These are phyloP conservation scores for Xylaria sp. DNA, from an alignment of 2,329 filamentous ascomycete species.

Conservation along the genomic window DNA sequence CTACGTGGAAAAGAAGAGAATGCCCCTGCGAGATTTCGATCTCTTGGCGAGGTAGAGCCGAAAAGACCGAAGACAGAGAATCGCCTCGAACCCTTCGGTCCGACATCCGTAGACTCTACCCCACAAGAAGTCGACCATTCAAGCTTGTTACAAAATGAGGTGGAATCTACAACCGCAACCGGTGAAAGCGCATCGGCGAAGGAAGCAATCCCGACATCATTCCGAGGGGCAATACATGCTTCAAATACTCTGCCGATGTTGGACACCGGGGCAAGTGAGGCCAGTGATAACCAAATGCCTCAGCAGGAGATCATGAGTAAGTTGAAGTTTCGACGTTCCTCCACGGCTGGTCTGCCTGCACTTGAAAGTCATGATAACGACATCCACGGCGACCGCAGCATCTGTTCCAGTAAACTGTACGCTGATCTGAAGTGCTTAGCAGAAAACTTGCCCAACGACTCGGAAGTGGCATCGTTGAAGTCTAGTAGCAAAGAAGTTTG, in stretches of 20 bases:
- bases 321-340: neutral
- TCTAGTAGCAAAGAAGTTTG: neutral
- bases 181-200: neutral
- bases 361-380: neutral
- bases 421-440: neutral
- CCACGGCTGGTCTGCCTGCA: neutral
- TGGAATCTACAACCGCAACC: neutral
- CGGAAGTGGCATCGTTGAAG: neutral
- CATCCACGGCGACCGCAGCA: neutral
- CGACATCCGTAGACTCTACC: constrained; percentile 1
- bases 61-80: neutral
- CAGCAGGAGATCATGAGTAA: constrained; percentile 13
- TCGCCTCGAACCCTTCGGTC: neutral
- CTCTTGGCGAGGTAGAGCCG: neutral
- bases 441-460: neutral
- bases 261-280: constrained; percentile 1
- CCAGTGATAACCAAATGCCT: neutral
- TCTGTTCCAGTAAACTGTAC: neutral
- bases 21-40: neutral
- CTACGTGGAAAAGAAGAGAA: constrained; percentile 8
- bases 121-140: constrained; percentile 8
- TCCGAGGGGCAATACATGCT: too few relatives aligned
- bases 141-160: neutral
- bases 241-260: neutral
- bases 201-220: neutral